Base-by-base conservation (phyloP, 768 basidiomycete genomes). In the Mycena indigotica region DNA sequence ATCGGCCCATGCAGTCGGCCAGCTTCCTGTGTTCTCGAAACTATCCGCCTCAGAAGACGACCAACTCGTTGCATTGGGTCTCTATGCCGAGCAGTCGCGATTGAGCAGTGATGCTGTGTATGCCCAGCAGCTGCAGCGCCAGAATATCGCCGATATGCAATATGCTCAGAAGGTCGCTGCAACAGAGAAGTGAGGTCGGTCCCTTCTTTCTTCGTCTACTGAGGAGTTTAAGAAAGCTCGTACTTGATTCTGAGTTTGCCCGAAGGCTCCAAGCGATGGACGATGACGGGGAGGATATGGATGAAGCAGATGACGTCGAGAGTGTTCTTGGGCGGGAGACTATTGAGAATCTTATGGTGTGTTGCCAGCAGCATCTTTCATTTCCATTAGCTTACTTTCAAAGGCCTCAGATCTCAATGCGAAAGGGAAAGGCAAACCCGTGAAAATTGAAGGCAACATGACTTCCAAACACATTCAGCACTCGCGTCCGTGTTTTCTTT, bases 91-190 rank as follows among this genome's bases (percentile, higher is more conserved):
- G 4, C 73, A 75, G 46, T 66, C 72, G 2, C 55, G 60, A 28
- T 28, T 67, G 15, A 66, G 55, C 45, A 68, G 70, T 26, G 75
- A 77, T 52, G 67, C 70, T 0, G 62, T 67, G 0, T 67, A 67
- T 52, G 75, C 74, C 1, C 72, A 73, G 52, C 53, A 67, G 2
- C 28, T 75, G 32, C 74, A 77, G 54, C 55, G 63, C 21, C 58
- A 58, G 17, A 53, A 65, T 28, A 61, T 66, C 5, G 66, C 67
- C 13, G 70, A 71, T 39, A 51, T 56, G 44, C 74, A 75, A 44
- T 71, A 69, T 48, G 74, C 75, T n/a, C 73, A 70, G 53, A 72
- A 65, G 51, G 55, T 75, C n/a, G 73, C 73, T 8, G 75, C 74
- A 13, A 67, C 70, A 30, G 75, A 67, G 56, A 62, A 56, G 68